phyloP scores from a whole-genome alignment of 2,329 filamentous ascomycete species.

The Fusarium sp. region DNA sequence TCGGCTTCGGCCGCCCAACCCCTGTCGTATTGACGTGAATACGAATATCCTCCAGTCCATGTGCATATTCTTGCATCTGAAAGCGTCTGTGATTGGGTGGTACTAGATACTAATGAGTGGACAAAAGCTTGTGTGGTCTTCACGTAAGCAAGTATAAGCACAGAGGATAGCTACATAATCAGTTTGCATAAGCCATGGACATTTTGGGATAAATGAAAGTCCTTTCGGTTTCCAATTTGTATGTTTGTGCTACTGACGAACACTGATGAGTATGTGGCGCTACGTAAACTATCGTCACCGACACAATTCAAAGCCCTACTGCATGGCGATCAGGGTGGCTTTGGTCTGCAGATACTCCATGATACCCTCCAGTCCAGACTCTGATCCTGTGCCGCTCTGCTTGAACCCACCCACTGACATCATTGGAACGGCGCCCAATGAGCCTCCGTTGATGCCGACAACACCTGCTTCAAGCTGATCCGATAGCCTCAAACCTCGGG shows the following conservation, averaged over 20 bases:
- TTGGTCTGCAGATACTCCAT: constrained; percentile 1
- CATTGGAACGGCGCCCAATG: not conserved
- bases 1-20: not conserved
- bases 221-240: not conserved
- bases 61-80: not conserved
- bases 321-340: not conserved
- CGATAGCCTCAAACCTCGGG: not conserved
- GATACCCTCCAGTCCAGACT: constrained; percentile 1
- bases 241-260: not conserved
- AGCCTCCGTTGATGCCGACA: not conserved
- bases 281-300: not conserved
- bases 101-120: too few species aligned
- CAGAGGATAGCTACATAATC: not conserved
- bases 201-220: not conserved
- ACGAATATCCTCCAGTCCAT: not conserved
- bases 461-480: constrained; percentile 1
- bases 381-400: not conserved
- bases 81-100: not conserved
- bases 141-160: constrained; percentile 5
- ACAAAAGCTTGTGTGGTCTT: not conserved
- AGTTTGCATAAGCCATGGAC: not conserved
- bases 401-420: not conserved
- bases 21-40: not conserved
- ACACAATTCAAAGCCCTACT: not conserved
- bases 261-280: too few species aligned